These are phyloP conservation scores for Venustampulla echinocandica DNA, from an alignment of 495 filamentous ascomycete species.

Conservation along the genomic window DNA sequence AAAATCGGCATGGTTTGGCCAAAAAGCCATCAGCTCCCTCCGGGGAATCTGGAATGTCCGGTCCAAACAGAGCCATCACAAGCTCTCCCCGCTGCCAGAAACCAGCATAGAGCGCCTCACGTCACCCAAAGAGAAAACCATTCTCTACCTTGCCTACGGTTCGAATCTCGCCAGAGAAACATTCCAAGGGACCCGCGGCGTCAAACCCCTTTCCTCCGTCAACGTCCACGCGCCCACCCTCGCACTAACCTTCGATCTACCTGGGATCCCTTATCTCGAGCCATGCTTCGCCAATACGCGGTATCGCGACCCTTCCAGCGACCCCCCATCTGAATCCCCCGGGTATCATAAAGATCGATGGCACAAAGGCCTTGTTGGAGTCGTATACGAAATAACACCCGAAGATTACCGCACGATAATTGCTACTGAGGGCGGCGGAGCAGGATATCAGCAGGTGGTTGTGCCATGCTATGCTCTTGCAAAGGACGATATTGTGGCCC, in stretches of 20 bases:
- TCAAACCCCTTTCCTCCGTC: conserved; percentile 67
- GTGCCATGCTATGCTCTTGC: conserved; percentile 67
- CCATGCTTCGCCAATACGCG: conserved; percentile 86
- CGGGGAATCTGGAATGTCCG: too few relatives aligned
- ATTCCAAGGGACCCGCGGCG: conserved; percentile 66
- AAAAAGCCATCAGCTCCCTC: too few relatives aligned
- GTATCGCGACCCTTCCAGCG: conserved; percentile 38
- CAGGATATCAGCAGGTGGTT: conserved; percentile 71
- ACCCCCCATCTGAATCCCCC: conserved; percentile 25
- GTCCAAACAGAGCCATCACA: neutral
- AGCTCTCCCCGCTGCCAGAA: neutral
- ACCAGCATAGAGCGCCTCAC: conserved; percentile 7
- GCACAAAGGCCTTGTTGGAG: conserved; percentile 75
- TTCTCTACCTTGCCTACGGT: conserved; percentile 92
- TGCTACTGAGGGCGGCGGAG: conserved; percentile 80
- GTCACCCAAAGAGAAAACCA: conserved; percentile 31
- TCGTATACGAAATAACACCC: conserved; percentile 86
- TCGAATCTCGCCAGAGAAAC: conserved; percentile 74
- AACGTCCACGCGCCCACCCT: conserved; percentile 75
- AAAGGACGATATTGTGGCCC: conserved; percentile 3
- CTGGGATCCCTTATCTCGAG: conserved; percentile 78
- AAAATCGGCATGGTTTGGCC: too few relatives aligned
- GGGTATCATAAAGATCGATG: conserved; percentile 46
- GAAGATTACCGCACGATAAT: conserved; percentile 80
- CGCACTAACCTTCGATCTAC: conserved; percentile 71